Percentiles rank a stretch among this genome's conserved stretches.
Conservation (phyloP, 2,329 filamentous ascomycete species). For the Xylaria sp. region DNA sequence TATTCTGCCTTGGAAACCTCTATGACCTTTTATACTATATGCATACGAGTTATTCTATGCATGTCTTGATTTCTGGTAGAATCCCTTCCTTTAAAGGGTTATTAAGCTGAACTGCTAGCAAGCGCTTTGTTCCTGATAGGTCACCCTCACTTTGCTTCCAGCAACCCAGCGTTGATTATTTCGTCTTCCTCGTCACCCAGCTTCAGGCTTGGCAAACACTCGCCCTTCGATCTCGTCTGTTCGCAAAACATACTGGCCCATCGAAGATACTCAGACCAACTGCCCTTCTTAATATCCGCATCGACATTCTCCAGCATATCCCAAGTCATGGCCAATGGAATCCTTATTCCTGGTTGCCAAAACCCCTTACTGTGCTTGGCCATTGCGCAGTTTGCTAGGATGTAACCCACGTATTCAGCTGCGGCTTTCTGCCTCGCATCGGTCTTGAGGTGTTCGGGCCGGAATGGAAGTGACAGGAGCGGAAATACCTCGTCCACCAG, state of each 20-base stretch:
- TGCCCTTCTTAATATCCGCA: slow-evolving; percentile 16
- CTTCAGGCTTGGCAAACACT: background rate
- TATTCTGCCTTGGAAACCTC: too few species aligned
- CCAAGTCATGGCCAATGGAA: slow-evolving; percentile 17
- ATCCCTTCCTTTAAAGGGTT: background rate
- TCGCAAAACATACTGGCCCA: slow-evolving; percentile 21
- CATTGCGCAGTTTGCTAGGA: slow-evolving; percentile 11
- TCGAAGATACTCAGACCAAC: slow-evolving; percentile 14
- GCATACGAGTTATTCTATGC: too few species aligned
- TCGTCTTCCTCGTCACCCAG: background rate
- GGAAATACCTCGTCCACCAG: slow-evolving; percentile 16
- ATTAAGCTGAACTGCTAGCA: background rate
- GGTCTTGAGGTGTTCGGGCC: background rate
- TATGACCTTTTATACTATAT: too few species aligned
- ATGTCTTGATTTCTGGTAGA: too few species aligned
- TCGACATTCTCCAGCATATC: slow-evolving; percentile 16
- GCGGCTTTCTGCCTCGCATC: slow-evolving; percentile 5
- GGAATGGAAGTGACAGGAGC: slow-evolving; percentile 11
- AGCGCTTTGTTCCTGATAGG: background rate
- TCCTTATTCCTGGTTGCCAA: slow-evolving; percentile 5
- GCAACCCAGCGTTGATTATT: background rate
- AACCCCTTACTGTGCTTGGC: slow-evolving; percentile 15
- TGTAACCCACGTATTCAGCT: slow-evolving; percentile 11
- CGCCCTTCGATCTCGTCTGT: background rate
- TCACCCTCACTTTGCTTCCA: background rate